A percentile compares a stretch with the other conserved stretches of the same genome.
phyloP scores from a whole-genome alignment of 1,284 basidiomycete genomes.

The Sanguinoderma infundibulare region DNA sequence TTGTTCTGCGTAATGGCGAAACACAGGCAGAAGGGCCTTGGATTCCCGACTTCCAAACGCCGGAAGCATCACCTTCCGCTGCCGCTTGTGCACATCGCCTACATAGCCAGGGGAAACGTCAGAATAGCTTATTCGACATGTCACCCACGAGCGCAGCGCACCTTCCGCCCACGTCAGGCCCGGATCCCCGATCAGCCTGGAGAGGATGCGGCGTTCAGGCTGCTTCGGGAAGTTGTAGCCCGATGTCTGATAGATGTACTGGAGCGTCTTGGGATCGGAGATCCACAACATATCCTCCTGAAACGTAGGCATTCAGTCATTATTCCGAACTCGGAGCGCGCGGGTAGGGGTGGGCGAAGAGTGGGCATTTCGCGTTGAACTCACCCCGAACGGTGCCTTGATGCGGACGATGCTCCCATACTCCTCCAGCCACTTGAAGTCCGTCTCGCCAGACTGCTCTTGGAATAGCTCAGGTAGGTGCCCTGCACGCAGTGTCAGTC shows the following conservation, averaged over 20 bases:
- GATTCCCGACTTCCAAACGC: conserved; percentile 51
- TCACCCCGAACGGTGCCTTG: conserved; percentile 55
- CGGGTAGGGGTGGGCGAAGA: not conserved
- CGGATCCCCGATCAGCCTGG: conserved; percentile 38
- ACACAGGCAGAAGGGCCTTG: conserved; percentile 53
- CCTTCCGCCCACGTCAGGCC: conserved; percentile 47
- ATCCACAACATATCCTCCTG: conserved; percentile 39
- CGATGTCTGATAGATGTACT: conserved; percentile 44
- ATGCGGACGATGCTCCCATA: conserved; percentile 55
- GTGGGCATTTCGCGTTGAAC: conserved; percentile 6
- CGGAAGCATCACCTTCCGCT: conserved; percentile 47
- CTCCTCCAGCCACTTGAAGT: conserved; percentile 52
- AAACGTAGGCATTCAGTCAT: not conserved
- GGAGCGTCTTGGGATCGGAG: conserved; percentile 46
- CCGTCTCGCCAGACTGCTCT: conserved; percentile 51
- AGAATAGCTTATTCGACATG: not conserved
- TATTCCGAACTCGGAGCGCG: not conserved
- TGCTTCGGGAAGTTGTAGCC: conserved; percentile 45
- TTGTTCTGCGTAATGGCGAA: conserved; percentile 48
- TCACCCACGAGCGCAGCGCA: conserved; percentile 28
- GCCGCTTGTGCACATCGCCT: conserved; percentile 50
- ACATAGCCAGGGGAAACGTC: not conserved
- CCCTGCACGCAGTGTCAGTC: conserved; percentile 37
- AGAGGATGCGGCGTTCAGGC: conserved; percentile 35
- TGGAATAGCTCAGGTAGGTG: conserved; percentile 55